Conservation (phyloP, 108 stramenopile genomes). For the Ochromonas danica region DNA sequence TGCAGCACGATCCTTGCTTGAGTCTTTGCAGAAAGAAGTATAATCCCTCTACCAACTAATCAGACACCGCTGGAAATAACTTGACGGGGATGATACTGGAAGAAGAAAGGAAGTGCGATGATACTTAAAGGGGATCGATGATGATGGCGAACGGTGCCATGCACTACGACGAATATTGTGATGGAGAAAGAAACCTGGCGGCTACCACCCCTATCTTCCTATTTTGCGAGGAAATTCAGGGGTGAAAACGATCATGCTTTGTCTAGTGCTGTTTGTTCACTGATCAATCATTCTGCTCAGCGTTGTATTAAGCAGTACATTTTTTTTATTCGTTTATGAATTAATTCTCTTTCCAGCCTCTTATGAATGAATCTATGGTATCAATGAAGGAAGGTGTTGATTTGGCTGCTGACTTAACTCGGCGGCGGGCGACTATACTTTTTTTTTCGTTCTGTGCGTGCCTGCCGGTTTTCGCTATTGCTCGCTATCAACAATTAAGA, state of each 20-base stretch:
- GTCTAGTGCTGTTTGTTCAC: conserved; percentile 15
- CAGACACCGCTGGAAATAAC: conserved; percentile 14
- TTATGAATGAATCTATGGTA: conserved; percentile 17
- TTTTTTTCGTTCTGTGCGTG: conserved; percentile 15
- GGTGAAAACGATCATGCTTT: conserved; percentile 15
- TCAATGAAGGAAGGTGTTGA: conserved; percentile 15
- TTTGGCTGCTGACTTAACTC: conserved; percentile 15
- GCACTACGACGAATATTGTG: conserved; percentile 15
- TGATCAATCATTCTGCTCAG: conserved; percentile 15
- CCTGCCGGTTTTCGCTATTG: conserved; percentile 13
- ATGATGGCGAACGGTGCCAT: conserved; percentile 13
- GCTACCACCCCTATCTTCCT: conserved; percentile 13
- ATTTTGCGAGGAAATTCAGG: conserved; percentile 15
- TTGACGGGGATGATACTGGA: conserved; percentile 14
- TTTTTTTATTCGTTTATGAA: conserved; percentile 18
- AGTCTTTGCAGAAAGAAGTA: conserved; percentile 16
- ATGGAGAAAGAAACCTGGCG: conserved; percentile 14
- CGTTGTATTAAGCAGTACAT: conserved; percentile 16
- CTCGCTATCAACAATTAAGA: conserved; percentile 16
- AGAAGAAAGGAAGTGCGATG: conserved; percentile 15
- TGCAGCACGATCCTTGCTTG: conserved; percentile 13
- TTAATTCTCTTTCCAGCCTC: conserved; percentile 15
- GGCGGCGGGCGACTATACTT: conserved; percentile 12
- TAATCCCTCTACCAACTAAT: conserved; percentile 16
- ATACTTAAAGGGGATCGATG: conserved; percentile 15